Percentiles rank a stretch among this genome's conserved stretches.
phyloP scores from a whole-genome alignment of 352 stramenopile species.

The Thraustochytrium striatum region DNA sequence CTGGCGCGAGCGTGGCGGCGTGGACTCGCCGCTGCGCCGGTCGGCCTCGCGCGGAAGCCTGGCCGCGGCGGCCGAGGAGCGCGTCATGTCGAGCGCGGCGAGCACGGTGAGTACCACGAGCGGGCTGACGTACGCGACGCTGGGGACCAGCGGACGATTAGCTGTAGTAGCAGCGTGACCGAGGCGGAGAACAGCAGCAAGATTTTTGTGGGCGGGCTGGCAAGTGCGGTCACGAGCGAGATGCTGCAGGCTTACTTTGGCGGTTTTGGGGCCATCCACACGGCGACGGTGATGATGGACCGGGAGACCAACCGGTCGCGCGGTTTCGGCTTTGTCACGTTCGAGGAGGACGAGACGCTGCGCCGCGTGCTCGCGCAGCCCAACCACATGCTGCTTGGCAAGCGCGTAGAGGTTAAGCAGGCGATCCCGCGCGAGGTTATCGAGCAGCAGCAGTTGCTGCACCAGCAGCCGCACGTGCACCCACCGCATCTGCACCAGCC shows the following conservation, averaged over 20 bases:
- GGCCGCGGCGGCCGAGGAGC: conserved; percentile 59
- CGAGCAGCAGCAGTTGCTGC: not conserved
- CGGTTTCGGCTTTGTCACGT: conserved; percentile 86
- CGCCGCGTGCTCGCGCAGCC: conserved; percentile 73
- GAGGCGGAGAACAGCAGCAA: conserved; percentile 65
- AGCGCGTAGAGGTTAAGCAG: conserved; percentile 80
- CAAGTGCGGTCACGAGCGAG: conserved; percentile 71
- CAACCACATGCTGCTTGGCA: conserved; percentile 80
- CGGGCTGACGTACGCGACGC: conserved; percentile 20
- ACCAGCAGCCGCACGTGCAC: not conserved
- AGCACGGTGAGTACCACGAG: conserved; percentile 55
- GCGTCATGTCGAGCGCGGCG: conserved; percentile 17
- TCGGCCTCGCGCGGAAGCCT: not conserved
- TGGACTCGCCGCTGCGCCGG: conserved; percentile 63
- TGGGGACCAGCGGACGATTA: not conserved
- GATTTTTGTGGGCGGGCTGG: conserved; percentile 84
- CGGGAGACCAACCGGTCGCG: conserved; percentile 80
- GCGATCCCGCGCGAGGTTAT: conserved; percentile 29
- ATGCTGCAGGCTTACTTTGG: conserved; percentile 85
- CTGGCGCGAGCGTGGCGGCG: too few relatives aligned
- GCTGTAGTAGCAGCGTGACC: conserved; percentile 6
- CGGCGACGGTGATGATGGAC: conserved; percentile 87
- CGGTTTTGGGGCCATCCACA: conserved; percentile 76
- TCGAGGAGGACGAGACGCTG: conserved; percentile 77
- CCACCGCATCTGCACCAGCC: not conserved